Conservation (phyloP, 202 grass and related monocot genomes). For the Thinopyrum obtusiflorum region DNA sequence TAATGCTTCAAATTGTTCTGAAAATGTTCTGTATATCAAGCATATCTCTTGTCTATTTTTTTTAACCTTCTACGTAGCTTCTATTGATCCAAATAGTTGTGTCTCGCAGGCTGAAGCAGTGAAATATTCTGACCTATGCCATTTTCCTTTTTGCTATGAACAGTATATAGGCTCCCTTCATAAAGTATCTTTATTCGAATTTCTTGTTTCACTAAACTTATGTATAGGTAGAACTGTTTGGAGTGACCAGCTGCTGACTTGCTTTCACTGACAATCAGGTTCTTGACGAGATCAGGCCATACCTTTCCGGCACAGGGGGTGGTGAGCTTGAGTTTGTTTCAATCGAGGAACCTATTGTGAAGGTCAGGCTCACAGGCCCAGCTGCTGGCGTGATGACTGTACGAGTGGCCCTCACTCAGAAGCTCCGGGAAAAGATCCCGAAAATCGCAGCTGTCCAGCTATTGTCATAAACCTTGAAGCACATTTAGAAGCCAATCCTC, state of each 20-base stretch:
- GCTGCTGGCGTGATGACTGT: constrained; percentile 90
- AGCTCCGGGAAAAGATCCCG: constrained; percentile 91
- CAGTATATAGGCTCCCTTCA: background rate
- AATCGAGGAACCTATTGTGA: constrained; percentile 85
- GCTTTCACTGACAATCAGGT: constrained; percentile 46
- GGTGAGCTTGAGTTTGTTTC: constrained; percentile 77
- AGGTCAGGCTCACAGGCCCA: constrained; percentile 79
- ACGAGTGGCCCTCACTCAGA: constrained; percentile 85
- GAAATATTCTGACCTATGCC: too few species aligned
- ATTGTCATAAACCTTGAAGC: constrained; percentile 37
- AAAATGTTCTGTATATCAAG: too few species aligned
- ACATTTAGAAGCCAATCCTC: background rate
- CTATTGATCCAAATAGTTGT: background rate
- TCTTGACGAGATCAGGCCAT: constrained; percentile 94
- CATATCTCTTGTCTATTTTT: too few species aligned
- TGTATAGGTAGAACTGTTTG: background rate
- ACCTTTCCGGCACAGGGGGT: constrained; percentile 86
- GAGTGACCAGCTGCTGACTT: background rate
- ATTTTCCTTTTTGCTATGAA: background rate
- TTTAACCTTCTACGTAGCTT: background rate
- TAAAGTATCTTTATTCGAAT: too few species aligned
- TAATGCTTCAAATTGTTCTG: background rate
- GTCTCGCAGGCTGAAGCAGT: background rate
- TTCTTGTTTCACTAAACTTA: background rate
- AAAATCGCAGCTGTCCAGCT: constrained; percentile 83